These are phyloP conservation scores for Penicillium sp. DNA, from an alignment of 2,329 filamentous ascomycete species.

Conservation along the genomic window DNA sequence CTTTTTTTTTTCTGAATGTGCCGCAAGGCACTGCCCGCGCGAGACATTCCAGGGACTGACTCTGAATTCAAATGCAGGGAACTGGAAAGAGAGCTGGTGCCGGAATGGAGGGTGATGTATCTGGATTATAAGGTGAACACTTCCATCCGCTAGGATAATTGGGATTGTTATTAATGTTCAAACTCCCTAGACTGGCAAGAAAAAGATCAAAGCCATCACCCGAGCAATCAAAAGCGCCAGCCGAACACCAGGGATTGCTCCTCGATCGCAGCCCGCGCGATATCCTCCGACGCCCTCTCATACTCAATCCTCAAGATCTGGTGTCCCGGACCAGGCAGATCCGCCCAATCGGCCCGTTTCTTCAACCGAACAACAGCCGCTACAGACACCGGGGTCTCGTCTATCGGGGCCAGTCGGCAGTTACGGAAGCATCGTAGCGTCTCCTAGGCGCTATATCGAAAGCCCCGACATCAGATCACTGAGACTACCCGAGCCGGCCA, in stretches of 20 bases:
- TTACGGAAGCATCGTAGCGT: slow-evolving; percentile 60
- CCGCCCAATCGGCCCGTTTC: slow-evolving; percentile 30
- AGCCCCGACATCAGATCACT: slow-evolving; percentile 45
- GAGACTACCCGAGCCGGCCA: slow-evolving; percentile 57
- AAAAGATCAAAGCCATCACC: slow-evolving; percentile 77
- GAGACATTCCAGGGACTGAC: slow-evolving; percentile 17
- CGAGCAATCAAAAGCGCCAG: slow-evolving; percentile 61
- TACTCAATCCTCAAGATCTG: not conserved
- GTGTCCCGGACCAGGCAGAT: slow-evolving; percentile 9
- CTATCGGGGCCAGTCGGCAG: slow-evolving; percentile 39
- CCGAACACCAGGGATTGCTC: slow-evolving; percentile 40
- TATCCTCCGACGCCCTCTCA: slow-evolving; percentile 14
- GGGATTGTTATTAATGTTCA: not conserved
- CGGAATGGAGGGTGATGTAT: slow-evolving; percentile 93
- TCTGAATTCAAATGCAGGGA: slow-evolving; percentile 46
- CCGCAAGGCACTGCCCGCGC: slow-evolving; percentile 4
- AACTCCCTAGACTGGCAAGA: slow-evolving; percentile 64
- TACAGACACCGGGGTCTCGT: slow-evolving; percentile 30
- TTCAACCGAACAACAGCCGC: slow-evolving; percentile 34
- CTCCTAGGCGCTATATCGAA: slow-evolving; percentile 39
- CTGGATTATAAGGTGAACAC: slow-evolving; percentile 75
- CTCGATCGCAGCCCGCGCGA: slow-evolving; percentile 23
- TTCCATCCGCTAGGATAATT: slow-evolving; percentile 3
- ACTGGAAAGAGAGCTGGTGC: slow-evolving; percentile 79
- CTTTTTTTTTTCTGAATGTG: no score